phyloP scores from a whole-genome alignment of 129 eudicot species.

The Silybum marianum region DNA sequence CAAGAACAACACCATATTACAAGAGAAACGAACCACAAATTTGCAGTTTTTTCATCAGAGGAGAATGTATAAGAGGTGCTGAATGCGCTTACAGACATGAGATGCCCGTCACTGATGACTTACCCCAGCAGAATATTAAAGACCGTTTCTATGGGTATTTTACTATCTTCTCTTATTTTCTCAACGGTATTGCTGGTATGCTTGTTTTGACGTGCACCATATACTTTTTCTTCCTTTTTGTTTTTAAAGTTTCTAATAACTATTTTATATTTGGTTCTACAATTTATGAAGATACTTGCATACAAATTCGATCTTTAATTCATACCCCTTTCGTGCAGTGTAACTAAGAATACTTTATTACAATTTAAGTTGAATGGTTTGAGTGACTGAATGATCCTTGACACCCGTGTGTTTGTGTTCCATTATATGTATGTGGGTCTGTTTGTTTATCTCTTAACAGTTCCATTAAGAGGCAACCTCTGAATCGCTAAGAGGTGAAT shows the following conservation, averaged over 20 bases:
- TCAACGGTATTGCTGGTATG: background rate
- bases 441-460: too few relatives aligned
- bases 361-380: background rate
- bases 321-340: background rate
- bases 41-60: constrained; percentile 89
- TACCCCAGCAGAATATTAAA: constrained; percentile 90
- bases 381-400: background rate
- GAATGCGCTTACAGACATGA: constrained; percentile 99
- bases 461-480: too few relatives aligned
- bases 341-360: background rate
- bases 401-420: background rate
- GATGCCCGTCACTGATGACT: constrained; percentile 90
- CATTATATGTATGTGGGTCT: too few relatives aligned
- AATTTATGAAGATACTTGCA: background rate
- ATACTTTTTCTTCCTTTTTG: too few relatives aligned
- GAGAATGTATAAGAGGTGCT: constrained; percentile 96
- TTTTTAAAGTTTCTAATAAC: background rate
- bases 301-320: background rate
- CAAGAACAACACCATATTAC: constrained; percentile 86
- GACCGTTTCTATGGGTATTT: constrained; percentile 97
- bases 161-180: background rate
- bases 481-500: too few relatives aligned
- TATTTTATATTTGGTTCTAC: background rate
- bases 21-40: constrained; percentile 92
- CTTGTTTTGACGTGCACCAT: too few relatives aligned